Base-by-base conservation (phyloP, 345 rosid species). In the Mangifera indica region DNA sequence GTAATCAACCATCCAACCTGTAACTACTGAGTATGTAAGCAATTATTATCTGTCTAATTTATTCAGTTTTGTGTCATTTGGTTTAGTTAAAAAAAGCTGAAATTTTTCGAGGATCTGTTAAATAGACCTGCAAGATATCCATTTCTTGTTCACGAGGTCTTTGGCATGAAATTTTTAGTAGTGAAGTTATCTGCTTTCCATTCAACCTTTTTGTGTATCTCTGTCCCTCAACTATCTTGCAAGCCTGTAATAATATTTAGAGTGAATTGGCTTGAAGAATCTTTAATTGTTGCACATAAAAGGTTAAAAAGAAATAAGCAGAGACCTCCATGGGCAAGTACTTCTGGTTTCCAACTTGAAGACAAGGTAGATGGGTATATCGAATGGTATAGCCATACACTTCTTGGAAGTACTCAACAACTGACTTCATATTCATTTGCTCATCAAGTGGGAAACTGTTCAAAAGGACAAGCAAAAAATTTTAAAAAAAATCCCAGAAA, bases 241-340 rank as follows among this genome's bases (percentile, higher is more conserved):
- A 80, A 57, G 79, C 82, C 86, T 83, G 74, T 8, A 24, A 73
- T 20, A 63, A 45, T 21, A 61, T 59, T 59, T 42, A 3, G 26
- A 24, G 12, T 58, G 15, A 72, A 57, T 53, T 67, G 52, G 63
- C 57, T 52, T 13, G 49, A 44, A 44, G 37, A 40, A 55, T 22
- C 61, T 59, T 17, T 21, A n/a, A 34, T 42, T 22, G 48, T 49
- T 29, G 64, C 12, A 70, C 37, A 40, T 20, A 20, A 11, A 5
- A 12, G 42, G 7, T 18, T 22, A 13, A 40, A 46, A 64, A 42
- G 24, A 67, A 62, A 40, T 52, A 14, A 17, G 7, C 53, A 10
- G 29, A 51, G 60, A 80, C 86, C 80, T 83, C 86, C 84, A 83
- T 76, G 2, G 86, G 86, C 77, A 83, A 80, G 63, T 80, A 83